Evolutionary conservation across 805 yeast genomes (phyloP).

Genomic region (Saccharomycopsis malanga): DNA sequence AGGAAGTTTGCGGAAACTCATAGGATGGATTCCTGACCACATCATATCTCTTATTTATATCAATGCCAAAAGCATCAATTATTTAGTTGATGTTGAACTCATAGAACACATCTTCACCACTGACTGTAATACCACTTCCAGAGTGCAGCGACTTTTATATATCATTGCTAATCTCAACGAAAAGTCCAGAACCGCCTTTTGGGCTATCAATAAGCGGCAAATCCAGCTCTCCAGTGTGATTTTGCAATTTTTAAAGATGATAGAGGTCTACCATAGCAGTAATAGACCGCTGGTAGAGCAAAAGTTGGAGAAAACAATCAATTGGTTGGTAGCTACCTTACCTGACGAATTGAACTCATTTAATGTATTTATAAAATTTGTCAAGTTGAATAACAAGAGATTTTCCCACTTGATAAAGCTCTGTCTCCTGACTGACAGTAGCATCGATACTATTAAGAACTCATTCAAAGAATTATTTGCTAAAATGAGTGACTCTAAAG

Average conservation of each 20-base stretch:
- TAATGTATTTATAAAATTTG: slow-evolving; percentile 46
- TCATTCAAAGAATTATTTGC: slow-evolving; percentile 51
- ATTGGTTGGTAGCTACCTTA: slow-evolving; percentile 53
- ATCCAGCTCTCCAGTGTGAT: slow-evolving; percentile 49
- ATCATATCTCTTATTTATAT: slow-evolving; percentile 64
- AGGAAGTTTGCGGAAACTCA: slow-evolving; percentile 25
- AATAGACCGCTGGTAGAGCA: slow-evolving; percentile 15
- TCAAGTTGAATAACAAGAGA: slow-evolving; percentile 51
- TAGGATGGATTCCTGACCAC: slow-evolving; percentile 55
- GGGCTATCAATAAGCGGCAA: slow-evolving; percentile 66
- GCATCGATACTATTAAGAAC: slow-evolving; percentile 51
- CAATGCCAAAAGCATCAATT: slow-evolving; percentile 60
- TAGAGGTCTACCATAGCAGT: slow-evolving; percentile 36
- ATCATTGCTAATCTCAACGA: slow-evolving; percentile 45
- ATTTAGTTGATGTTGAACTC: slow-evolving; percentile 53
- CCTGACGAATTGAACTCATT: slow-evolving; percentile 46
- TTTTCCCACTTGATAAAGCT: slow-evolving; percentile 47
- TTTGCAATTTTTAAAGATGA: slow-evolving; percentile 39
- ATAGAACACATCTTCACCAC: slow-evolving; percentile 58
- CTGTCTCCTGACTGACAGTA: slow-evolving; percentile 50
- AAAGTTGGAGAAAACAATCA: slow-evolving; percentile 47
- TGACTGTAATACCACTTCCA: slow-evolving; percentile 32
- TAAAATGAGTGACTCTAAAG: slow-evolving; percentile 42
- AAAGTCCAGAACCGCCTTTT: slow-evolving; percentile 55
- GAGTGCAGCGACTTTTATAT: slow-evolving; percentile 43